Base-by-base conservation (phyloP, 164 flowering plant genomes). In the Piper longum region DNA sequence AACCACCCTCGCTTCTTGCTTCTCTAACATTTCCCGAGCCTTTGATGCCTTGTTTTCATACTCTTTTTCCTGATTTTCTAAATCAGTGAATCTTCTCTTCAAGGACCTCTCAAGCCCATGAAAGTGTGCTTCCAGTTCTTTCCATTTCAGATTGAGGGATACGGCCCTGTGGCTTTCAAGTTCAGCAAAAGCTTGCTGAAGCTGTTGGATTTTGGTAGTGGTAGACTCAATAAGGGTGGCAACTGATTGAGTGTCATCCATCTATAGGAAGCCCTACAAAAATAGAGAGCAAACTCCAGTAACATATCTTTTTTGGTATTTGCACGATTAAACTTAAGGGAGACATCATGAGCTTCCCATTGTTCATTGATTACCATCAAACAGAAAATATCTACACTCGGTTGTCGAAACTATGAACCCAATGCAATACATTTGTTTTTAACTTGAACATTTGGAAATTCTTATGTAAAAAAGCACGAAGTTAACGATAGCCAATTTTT, bases 151-250 rank as follows among this genome's bases (percentile, higher is more conserved):
- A 73, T 88, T 90, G 66, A 93, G 84, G 42, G 96, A 80, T 39
- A 87, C 62, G 17, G 97, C 95, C 45, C 95, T 84, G 58, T 85
- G 87, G 76, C 87, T 82, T 74, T 90, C 95, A 66, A 93, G 95
- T 73, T 88, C 97, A 70, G 91, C 86, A 82, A 93, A 88, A 60
- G 99, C 97, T 75, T 87, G 85, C 80, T 87, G 92, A 70, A 93
- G 97, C 69, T 88, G 97, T 69, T 87, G 96, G 65, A 88, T 90
- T 82, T 88, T 90, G 55, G 89, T 83, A 54, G 83, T 76, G 19
- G 97, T 78, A 59, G 88, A 82, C 64, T 93, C 92, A 66, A 90
- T 82, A 58, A 88, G 85, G 8, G 78, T 72, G 41, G 81, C 81
- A 79, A 87, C 89, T 71, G 95, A 82, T 5, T 78, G 78, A 39